Base-by-base conservation (phyloP, 768 basidiomycete species). In the Leccinum rimulosum region DNA sequence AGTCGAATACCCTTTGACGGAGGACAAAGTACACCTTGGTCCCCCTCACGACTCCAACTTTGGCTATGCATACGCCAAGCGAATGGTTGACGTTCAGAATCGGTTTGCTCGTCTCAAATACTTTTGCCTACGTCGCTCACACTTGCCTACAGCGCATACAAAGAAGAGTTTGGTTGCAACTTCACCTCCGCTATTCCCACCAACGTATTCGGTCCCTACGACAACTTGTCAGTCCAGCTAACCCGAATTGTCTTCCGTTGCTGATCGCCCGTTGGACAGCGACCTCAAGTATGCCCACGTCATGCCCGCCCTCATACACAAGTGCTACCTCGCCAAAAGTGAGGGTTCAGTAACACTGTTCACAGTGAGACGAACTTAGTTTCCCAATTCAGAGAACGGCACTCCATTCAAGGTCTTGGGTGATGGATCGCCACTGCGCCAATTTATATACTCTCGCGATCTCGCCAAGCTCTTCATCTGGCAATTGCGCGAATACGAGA, bases 161-260 rank as follows among this genome's bases (percentile, higher is more conserved):
- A 95, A 76, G 93, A 96, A 64, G 89, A 98, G 73, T 96, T 88
- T 66, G 95, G 95, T 19, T 87, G 86, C 76, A 93, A 93, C 74
- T 98, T 97, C 70, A 97, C 95, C 4, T 93, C 93, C 45, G 94
- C 95, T 14, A 98, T 98, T 68, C 95, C 96, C 1, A 98, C 96
- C 11, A 97, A 95, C 71, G 86, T 98, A n/a, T 98, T 98, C 69
- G 95, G 95, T 14, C 92, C 91, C 5, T 74, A 93, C 68, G 95
- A 97, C 75, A 98, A 98, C 78, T 98, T 91, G 92, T 90, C 62
- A 57, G 81, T 70, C 25, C 17, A 17, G 25, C 35, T 15, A 50
- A 36, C 28, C 56, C 27, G 22, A 8, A 14, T n/a, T 11, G 12
- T 9, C 14, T 38, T 45, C n/a, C 40, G n/a, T 54, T 8, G 35